These are phyloP conservation scores for Monascus ruber DNA, from an alignment of 2,329 filamentous ascomycete genomes.

Conservation along the genomic window DNA sequence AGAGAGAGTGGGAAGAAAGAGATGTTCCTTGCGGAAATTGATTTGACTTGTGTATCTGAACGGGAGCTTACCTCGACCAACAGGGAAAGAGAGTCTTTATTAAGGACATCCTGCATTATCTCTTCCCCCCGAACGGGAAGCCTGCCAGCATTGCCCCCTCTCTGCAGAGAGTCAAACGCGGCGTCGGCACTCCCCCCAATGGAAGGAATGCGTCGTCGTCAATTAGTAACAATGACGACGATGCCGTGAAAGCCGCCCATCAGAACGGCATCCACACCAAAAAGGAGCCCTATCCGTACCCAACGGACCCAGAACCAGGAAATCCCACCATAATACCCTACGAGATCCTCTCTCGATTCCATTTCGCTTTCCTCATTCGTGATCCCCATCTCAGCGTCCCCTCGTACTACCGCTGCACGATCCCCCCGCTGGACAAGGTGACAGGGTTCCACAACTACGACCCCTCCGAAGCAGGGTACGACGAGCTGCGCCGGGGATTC, in stretches of 20 bases:
- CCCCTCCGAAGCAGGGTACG: conserved; percentile 79
- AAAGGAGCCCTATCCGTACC: conserved; percentile 45
- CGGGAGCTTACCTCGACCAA: conserved; percentile 27
- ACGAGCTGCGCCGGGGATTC: conserved; percentile 75
- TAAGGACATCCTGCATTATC: conserved; percentile 94
- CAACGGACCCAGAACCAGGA: conserved; percentile 47
- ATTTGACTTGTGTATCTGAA: too few relatives aligned
- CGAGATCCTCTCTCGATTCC: conserved; percentile 64
- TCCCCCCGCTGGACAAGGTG: conserved; percentile 69
- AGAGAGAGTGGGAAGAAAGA: too few relatives aligned
- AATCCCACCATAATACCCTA: conserved; percentile 81
- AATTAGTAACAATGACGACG: conserved; percentile 5
- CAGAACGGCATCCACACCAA: conserved; percentile 19
- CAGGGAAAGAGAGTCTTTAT: conserved; percentile 90
- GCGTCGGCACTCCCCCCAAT: conserved; percentile 42
- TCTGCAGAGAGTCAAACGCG: conserved; percentile 48
- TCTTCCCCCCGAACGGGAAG: conserved; percentile 63
- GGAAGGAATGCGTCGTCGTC: conserved; percentile 7
- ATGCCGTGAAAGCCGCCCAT: background rate
- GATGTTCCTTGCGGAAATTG: too few relatives aligned
- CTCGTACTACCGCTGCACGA: conserved; percentile 86
- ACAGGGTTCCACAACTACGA: conserved; percentile 84
- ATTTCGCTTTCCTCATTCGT: conserved; percentile 94
- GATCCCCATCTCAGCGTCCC: conserved; percentile 87
- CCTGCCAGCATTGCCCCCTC: conserved; percentile 65